These are phyloP conservation scores for Boletus smithii DNA, from an alignment of 1,284 basidiomycete genomes.

Conservation along the genomic window DNA sequence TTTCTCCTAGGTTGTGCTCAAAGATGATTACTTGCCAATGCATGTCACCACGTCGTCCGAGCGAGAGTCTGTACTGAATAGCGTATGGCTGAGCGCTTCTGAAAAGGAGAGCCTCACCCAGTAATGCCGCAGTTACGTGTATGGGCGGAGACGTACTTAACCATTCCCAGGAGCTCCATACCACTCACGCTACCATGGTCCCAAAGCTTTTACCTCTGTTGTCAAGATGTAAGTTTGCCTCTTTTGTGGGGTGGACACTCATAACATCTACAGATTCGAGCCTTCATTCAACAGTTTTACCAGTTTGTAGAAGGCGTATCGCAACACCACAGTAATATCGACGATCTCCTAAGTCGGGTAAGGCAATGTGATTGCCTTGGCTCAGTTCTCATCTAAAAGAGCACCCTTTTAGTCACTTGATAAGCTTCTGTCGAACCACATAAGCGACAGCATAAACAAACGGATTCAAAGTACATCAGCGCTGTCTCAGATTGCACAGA, in stretches of 20 bases:
- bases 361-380: neutral
- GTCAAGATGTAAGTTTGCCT: slow-evolving; percentile 70
- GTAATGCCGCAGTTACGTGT: slow-evolving; percentile 41
- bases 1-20: slow-evolving; percentile 66
- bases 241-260: neutral
- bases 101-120: slow-evolving; percentile 62
- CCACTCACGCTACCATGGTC: slow-evolving; percentile 91
- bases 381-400: slow-evolving; percentile 4
- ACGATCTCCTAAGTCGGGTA: slow-evolving; percentile 88
- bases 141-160: slow-evolving; percentile 7
- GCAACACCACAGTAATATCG: slow-evolving; percentile 89
- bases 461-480: slow-evolving; percentile 74
- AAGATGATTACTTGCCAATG: slow-evolving; percentile 94
- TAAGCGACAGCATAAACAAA: slow-evolving; percentile 74
- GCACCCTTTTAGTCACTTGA: slow-evolving; percentile 70
- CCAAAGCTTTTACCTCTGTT: slow-evolving; percentile 91
- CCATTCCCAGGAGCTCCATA: slow-evolving; percentile 51
- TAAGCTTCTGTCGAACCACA: slow-evolving; percentile 76
- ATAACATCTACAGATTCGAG: slow-evolving; percentile 61
- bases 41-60: slow-evolving; percentile 72
- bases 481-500: slow-evolving; percentile 92
- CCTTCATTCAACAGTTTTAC: slow-evolving; percentile 95
- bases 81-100: slow-evolving; percentile 79
- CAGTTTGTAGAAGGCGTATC: slow-evolving; percentile 93
- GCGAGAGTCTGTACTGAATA: slow-evolving; percentile 73